Evolutionary conservation across 495 filamentous ascomycete species (phyloP).

Genomic region (Aspergillus homomorphus): DNA sequence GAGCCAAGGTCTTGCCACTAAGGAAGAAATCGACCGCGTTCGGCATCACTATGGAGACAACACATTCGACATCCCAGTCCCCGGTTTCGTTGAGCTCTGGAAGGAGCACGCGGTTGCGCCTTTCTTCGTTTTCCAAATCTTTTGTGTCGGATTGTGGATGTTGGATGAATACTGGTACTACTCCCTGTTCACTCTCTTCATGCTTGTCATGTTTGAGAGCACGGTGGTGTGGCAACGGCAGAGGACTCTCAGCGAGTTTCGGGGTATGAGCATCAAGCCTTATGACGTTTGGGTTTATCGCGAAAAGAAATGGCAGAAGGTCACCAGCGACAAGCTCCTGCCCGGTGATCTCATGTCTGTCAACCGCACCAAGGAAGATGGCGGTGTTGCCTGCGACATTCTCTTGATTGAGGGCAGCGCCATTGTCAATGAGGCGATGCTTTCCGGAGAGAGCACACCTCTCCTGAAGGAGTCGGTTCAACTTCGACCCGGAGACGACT

Average conservation of each 20-base stretch:
- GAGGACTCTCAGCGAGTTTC: conserved; percentile 94
- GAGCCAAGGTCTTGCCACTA: conserved; percentile 65
- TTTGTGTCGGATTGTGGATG: conserved; percentile 98
- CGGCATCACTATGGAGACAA: conserved; percentile 94
- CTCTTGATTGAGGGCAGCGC: conserved; percentile 88
- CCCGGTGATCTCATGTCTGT: conserved; percentile 97
- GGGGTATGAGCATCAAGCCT: conserved; percentile 98
- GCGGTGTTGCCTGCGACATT: conserved; percentile 97
- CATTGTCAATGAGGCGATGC: conserved; percentile 99
- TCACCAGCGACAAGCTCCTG: conserved; percentile 87
- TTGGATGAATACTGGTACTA: conserved; percentile 99
- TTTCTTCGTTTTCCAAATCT: conserved; percentile 99
- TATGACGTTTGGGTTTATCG: conserved; percentile 91
- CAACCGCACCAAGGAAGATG: conserved; percentile 91
- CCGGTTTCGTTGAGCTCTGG: conserved; percentile 92
- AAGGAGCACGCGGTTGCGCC: conserved; percentile 97
- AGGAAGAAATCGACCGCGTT: conserved; percentile 69
- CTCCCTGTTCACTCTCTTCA: conserved; percentile 96
- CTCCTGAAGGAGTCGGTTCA: conserved; percentile 95
- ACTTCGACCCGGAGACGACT: conserved; percentile 79
- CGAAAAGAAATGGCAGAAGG: conserved; percentile 79
- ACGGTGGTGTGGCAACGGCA: conserved; percentile 99
- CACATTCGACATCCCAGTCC: conserved; percentile 96
- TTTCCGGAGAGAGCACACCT: conserved; percentile 96
- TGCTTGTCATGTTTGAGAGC: conserved; percentile 96